These are phyloP conservation scores for Ramaria sp. DNA, from an alignment of 768 basidiomycete genomes.

Conservation along the genomic window DNA sequence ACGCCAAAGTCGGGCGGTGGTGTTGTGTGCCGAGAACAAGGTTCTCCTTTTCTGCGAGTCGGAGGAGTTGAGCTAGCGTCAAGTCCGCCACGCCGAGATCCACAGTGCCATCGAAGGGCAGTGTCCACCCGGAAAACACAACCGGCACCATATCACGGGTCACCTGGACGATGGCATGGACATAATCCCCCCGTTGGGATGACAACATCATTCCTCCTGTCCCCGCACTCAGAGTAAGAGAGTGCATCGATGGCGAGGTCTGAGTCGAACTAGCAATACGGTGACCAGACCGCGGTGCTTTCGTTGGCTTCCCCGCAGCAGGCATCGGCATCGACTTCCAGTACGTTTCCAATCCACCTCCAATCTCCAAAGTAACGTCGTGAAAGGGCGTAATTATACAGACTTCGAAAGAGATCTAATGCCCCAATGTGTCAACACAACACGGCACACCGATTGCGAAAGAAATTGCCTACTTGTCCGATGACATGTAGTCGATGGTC, in stretches of 20 bases:
- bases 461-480: conserved; percentile 55
- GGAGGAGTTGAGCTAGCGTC: conserved; percentile 69
- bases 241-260: conserved; percentile 61
- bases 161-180: conserved; percentile 81
- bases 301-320: conserved; percentile 21
- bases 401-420: conserved; percentile 78
- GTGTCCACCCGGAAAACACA: conserved; percentile 58
- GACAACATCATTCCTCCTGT: conserved; percentile 68
- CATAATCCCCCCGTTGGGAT: conserved; percentile 82
- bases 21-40: conserved; percentile 26
- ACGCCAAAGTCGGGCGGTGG: conserved; percentile 12
- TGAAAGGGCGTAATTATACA: conserved; percentile 83
- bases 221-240: conserved; percentile 29
- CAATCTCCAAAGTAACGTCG: conserved; percentile 87
- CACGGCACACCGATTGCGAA: neutral
- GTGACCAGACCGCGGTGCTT: conserved; percentile 25
- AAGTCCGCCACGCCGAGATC: conserved; percentile 79
- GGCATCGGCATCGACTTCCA: conserved; percentile 81
- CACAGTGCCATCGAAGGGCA: conserved; percentile 55
- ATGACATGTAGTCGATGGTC: conserved; percentile 90
- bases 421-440: neutral
- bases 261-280: conserved; percentile 41
- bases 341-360: conserved; percentile 93
- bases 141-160: conserved; percentile 90
- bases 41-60: conserved; percentile 43